Evolutionary conservation across 768 basidiomycete species (phyloP).

Genomic region (Cubamyces lactineus): DNA sequence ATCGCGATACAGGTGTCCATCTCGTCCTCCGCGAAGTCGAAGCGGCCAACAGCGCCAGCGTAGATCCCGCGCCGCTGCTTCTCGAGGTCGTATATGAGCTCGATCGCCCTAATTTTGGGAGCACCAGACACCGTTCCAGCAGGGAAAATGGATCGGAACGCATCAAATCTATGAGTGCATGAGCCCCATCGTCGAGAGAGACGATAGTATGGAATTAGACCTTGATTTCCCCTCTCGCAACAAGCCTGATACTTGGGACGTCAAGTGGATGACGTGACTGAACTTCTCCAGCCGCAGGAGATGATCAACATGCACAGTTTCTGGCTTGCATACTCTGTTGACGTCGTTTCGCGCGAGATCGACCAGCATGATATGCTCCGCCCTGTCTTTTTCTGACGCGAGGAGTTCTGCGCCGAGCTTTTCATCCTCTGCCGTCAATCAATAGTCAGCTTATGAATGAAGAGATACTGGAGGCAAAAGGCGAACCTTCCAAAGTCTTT

Average conservation of each 20-base stretch:
- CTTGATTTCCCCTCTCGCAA: conserved; percentile 83
- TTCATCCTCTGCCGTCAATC: conserved; percentile 77
- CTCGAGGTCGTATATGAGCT: conserved; percentile 86
- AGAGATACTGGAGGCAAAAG: not conserved
- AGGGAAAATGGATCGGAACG: conserved; percentile 98
- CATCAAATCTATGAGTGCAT: conserved; percentile 74
- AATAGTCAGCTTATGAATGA: not conserved
- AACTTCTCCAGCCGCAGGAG: conserved; percentile 95
- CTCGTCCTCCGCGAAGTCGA: conserved; percentile 91
- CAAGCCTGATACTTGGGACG: conserved; percentile 89
- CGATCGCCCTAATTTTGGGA: conserved; percentile 98
- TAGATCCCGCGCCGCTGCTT: conserved; percentile 91
- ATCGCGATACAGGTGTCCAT: conserved; percentile 99
- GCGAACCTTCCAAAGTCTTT: conserved; percentile 79
- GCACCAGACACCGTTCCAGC: conserved; percentile 99
- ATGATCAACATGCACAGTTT: conserved; percentile 94
- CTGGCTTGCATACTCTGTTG: conserved; percentile 93
- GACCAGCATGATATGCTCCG: conserved; percentile 99
- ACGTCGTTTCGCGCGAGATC: conserved; percentile 98
- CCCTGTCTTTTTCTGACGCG: conserved; percentile 90
- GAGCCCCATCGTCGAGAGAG: not conserved
- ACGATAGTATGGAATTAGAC: conserved; percentile 42
- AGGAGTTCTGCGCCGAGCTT: conserved; percentile 72
- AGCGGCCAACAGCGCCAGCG: conserved; percentile 97
- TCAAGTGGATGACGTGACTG: conserved; percentile 97